Conservation (phyloP, 208 protist species). For the Trypanosoma cruzi region DNA sequence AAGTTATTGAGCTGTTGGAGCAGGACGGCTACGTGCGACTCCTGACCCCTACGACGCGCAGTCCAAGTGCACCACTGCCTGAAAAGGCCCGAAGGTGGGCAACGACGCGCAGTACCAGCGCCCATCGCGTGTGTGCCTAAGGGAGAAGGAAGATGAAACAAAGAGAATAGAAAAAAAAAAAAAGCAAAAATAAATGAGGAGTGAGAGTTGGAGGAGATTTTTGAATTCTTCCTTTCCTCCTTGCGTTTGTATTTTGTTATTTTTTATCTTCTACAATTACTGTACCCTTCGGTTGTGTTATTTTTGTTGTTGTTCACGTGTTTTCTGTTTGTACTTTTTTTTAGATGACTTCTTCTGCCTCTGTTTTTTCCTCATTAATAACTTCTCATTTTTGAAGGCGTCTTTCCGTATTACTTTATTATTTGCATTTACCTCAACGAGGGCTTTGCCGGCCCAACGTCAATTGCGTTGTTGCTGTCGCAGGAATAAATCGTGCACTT, state of each 20-base stretch:
- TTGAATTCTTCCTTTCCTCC: background rate
- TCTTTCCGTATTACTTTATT: background rate
- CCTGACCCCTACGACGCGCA: constrained; percentile 37
- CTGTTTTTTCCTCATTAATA: background rate
- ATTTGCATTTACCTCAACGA: no score
- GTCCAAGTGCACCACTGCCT: constrained; percentile 65
- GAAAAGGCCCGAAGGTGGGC: constrained; percentile 66
- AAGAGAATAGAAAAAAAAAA: background rate
- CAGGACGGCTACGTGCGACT: constrained; percentile 44
- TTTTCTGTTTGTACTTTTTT: background rate
- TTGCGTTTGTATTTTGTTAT: background rate
- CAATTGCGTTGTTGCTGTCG: no score
- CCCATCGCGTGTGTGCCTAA: constrained; percentile 21
- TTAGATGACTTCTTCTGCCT: background rate
- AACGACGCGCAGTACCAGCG: constrained; percentile 32
- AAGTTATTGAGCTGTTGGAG: constrained; percentile 68
- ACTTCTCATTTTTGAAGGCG: background rate
- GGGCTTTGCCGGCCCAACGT: no score
- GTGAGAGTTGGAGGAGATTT: background rate
- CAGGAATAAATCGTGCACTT: no score
- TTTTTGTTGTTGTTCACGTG: background rate
- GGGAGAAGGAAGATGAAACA: background rate
- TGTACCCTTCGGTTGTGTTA: background rate
- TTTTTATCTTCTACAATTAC: constrained; percentile 12
- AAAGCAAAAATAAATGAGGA: background rate